Evolutionary conservation across 176 grass and related monocot genomes (phyloP).

Genomic region (Oryza glumipatula): DNA sequence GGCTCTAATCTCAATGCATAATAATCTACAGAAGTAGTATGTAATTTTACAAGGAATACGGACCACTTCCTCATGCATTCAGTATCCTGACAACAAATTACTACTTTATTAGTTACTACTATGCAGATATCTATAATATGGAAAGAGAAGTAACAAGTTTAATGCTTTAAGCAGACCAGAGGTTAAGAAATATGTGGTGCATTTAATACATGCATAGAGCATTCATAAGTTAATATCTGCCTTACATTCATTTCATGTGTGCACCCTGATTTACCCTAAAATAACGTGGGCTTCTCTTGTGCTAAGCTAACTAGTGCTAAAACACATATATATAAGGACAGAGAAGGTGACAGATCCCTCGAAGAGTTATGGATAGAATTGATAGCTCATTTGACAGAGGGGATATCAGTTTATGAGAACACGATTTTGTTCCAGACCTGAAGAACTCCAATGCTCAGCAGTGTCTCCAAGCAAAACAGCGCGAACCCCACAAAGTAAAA

Average conservation of each 20-base stretch:
- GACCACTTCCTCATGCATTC: neutral
- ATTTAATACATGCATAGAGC: neutral
- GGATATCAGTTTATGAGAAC: neutral
- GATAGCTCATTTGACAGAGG: no score
- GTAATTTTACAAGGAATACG: neutral
- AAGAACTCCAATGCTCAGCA: constrained; percentile 86
- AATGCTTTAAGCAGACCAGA: neutral
- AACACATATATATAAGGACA: constrained; percentile 1
- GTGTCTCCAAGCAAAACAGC: constrained; percentile 91
- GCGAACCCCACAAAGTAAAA: constrained; percentile 90
- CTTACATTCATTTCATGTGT: neutral
- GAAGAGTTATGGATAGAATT: no score
- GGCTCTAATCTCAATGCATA: neutral
- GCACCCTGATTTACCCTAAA: neutral
- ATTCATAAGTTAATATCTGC: neutral
- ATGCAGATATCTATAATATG: neutral
- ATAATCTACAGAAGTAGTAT: constrained; percentile 6
- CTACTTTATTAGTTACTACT: neutral
- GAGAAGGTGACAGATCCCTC: neutral
- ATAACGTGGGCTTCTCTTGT: neutral
- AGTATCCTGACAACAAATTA: constrained; percentile 20
- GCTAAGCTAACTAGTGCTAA: neutral
- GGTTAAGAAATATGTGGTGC: neutral
- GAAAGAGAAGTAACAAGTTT: neutral
- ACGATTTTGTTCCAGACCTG: constrained; percentile 64